A percentile compares a stretch with the other conserved stretches of the same genome.
These are phyloP conservation scores for Hypocreales sp. DNA, from an alignment of 2,329 filamentous ascomycete genomes.

Conservation along the genomic window DNA sequence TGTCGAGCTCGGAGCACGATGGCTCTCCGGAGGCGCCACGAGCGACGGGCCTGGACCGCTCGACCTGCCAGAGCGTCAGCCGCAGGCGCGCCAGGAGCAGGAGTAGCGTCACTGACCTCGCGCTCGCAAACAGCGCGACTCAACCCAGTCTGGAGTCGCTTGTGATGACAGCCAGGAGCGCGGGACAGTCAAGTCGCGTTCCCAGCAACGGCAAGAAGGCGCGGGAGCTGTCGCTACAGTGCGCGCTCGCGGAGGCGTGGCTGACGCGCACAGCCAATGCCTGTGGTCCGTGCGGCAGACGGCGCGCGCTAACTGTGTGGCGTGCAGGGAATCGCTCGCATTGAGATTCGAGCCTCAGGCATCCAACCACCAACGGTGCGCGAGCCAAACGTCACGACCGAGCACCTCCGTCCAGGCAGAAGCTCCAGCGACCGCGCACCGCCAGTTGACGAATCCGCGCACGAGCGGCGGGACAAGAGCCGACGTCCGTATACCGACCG, in stretches of 20 bases:
- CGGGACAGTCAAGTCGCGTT: slow-evolving; percentile 7
- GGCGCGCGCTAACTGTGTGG: slow-evolving; percentile 1
- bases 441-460: too few relatives aligned
- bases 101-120: slow-evolving; percentile 1
- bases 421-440: too few relatives aligned
- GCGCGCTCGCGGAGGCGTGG: slow-evolving; percentile 2
- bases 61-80: slow-evolving; percentile 3
- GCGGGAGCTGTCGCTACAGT: slow-evolving; percentile 5
- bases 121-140: slow-evolving; percentile 2
- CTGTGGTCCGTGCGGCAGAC: slow-evolving; percentile 1
- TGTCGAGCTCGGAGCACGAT: slow-evolving; percentile 10
- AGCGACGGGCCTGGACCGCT: slow-evolving; percentile 4
- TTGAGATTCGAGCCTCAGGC: slow-evolving; percentile 9
- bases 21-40: slow-evolving; percentile 1
- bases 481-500: too few relatives aligned
- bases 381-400: neutral
- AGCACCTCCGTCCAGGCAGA: too few relatives aligned
- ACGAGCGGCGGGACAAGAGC: too few relatives aligned
- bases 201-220: slow-evolving; percentile 2
- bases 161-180: slow-evolving; percentile 1
- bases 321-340: too few relatives aligned
- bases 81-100: neutral
- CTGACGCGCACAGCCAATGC: too few relatives aligned
- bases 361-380: slow-evolving; percentile 2
- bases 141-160: slow-evolving; percentile 1